Conservation (phyloP, 2,329 filamentous ascomycete species). For the Pyrenophora teres region DNA sequence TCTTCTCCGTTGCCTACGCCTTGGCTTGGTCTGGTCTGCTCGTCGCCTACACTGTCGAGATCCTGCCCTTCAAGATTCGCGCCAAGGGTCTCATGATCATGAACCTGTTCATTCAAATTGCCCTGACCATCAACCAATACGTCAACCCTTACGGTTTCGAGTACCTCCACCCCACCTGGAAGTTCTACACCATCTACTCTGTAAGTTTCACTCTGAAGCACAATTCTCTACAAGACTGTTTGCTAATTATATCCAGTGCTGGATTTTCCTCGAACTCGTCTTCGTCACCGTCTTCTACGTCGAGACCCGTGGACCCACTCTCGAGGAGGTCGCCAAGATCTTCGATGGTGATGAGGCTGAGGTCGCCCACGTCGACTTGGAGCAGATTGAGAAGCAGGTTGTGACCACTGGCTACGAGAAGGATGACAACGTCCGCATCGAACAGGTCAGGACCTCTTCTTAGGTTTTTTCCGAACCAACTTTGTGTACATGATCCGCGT, state of each 20-base stretch:
- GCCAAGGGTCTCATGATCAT: slow-evolving; percentile 59
- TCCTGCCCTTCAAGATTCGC: slow-evolving; percentile 56
- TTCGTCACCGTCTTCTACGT: slow-evolving; percentile 71
- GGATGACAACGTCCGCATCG: slow-evolving; percentile 23
- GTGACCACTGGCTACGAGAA: slow-evolving; percentile 34
- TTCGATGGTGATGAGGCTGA: slow-evolving; percentile 68
- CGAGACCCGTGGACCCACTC: slow-evolving; percentile 72
- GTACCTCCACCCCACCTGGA: slow-evolving; percentile 61
- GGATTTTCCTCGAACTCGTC: slow-evolving; percentile 64
- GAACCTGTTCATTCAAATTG: slow-evolving; percentile 67
- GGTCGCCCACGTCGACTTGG: slow-evolving; percentile 36
- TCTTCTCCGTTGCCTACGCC: slow-evolving; percentile 59
- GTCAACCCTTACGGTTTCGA: slow-evolving; percentile 68
- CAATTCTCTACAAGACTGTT: background rate
- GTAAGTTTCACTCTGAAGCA: slow-evolving; percentile 39
- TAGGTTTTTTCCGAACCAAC: slow-evolving; percentile 1
- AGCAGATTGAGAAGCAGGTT: slow-evolving; percentile 24
- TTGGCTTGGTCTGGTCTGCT: slow-evolving; percentile 63
- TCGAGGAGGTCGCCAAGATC: slow-evolving; percentile 72
- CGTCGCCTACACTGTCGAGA: slow-evolving; percentile 58
- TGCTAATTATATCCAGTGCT: slow-evolving; percentile 47
- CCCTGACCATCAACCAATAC: slow-evolving; percentile 65
- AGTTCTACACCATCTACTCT: slow-evolving; percentile 70
- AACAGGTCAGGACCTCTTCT: slow-evolving; percentile 14
- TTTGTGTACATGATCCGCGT: slow-evolving; percentile 3